A percentile compares a stretch with the other conserved stretches of the same genome.
These are phyloP conservation scores for Erythrobasidium yunnanense DNA, from an alignment of 768 basidiomycete species.

Conservation along the genomic window DNA sequence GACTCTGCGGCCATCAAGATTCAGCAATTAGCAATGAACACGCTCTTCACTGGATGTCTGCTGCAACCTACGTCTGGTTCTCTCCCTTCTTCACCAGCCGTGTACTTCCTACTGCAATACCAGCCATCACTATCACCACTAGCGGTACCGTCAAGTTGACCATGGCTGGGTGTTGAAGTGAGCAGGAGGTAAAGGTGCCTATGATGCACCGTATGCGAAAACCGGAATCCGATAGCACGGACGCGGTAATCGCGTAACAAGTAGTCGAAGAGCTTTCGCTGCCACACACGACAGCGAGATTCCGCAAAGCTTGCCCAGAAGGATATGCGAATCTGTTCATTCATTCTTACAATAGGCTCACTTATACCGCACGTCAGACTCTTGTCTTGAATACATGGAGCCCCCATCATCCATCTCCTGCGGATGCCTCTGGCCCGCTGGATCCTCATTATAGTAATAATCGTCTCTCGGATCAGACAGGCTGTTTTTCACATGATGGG, in stretches of 20 bases:
- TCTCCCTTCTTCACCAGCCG: conserved; percentile 6
- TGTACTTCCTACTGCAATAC: not conserved
- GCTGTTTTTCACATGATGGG: not conserved
- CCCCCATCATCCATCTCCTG: not conserved
- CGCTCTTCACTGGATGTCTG: not conserved
- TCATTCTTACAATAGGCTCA: not conserved
- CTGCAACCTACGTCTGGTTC: conserved; percentile 14
- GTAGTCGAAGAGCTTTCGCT: not conserved
- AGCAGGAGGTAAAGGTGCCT: not conserved
- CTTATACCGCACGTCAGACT: not conserved
- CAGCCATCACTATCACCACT: conserved; percentile 8
- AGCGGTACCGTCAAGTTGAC: conserved; percentile 9
- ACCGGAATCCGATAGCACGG: not conserved
- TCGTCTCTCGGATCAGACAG: conserved; percentile 7
- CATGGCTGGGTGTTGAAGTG: not conserved
- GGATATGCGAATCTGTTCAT: not conserved
- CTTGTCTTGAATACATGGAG: conserved; percentile 9
- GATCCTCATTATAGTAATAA: not conserved
- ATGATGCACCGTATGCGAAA: too few species aligned
- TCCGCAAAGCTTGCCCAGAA: too few species aligned
- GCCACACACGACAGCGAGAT: too few species aligned
- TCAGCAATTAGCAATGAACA: not conserved
- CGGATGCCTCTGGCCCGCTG: too few species aligned
- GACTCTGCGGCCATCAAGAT: not conserved
- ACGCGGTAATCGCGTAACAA: not conserved